Evolutionary conservation across 768 basidiomycete species (phyloP), one percentile per base, ranked within the genome.

Genomic region (Polyporus arcularius): DNA sequence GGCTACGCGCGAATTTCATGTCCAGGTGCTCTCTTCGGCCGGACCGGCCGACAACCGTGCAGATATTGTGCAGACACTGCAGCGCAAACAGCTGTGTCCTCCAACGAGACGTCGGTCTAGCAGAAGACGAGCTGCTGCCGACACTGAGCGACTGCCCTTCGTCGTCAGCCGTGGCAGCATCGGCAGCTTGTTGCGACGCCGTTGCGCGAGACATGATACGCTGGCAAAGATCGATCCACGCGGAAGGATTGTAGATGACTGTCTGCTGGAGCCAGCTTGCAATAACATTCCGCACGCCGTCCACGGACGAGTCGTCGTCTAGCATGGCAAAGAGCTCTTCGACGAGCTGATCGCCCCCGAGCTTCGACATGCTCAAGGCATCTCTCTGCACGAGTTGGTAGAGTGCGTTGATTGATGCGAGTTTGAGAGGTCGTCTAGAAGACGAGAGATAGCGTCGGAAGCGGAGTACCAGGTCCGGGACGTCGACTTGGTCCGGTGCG

Each of bases 221-320:
- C 73, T 98, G 96, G 68, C 96, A 98, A 1, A 98, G 81, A 70
- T 96, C 95, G 57, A 99, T 97, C 97, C 97, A 99, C 1, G 96
- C 97, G 0, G 91, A 94, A 0, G 97, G 96, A 62, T 95, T 92
- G 58, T 92, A 85, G 18, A 92, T 81, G 1, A 94, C 96, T 0
- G 97, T 98, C 73, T 99, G 97, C 63, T 90, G 86, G 7, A 98
- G 79, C 97, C 97, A 99, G 64, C 90, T 93, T 12, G 85, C 79
- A 66, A 98, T 98, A 59, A 98, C 94, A 63, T 93, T 90, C 32
- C 92, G 82, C 26, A 98, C 95, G 4, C 97, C 97, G 64, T 96
- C 90, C 15, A 98, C 90, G 3, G 89, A 91, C 0, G 95, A 89
- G 70, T 97, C 94, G 66, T 94, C 95, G 69, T 99, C 96, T 45